These are phyloP conservation scores for Trichoderma aggressivum DNA, from an alignment of 2,329 filamentous ascomycete species.

Conservation along the genomic window DNA sequence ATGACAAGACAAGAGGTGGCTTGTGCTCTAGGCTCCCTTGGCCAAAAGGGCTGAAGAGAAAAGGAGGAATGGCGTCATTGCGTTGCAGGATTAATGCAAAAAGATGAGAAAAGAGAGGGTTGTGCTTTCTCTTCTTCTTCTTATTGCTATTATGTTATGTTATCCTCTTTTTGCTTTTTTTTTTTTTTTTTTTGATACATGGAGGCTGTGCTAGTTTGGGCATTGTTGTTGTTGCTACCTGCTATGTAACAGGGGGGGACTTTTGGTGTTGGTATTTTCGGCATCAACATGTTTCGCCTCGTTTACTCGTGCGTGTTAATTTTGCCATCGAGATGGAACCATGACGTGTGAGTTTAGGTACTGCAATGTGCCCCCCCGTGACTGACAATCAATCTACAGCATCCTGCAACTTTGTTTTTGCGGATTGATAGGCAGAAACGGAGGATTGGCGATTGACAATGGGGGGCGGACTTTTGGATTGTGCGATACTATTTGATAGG, in stretches of 20 bases:
- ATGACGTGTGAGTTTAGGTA: background rate
- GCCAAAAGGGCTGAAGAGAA: background rate
- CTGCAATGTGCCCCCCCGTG: background rate
- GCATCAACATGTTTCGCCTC: background rate
- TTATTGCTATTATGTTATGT: background rate
- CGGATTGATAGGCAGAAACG: background rate
- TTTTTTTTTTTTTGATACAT: background rate
- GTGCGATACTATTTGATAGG: background rate
- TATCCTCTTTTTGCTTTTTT: background rate
- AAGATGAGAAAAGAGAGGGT: background rate
- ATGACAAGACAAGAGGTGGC: background rate
- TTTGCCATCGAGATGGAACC: background rate
- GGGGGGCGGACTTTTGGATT: background rate
- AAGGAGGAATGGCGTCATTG: background rate
- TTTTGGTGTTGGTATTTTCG: background rate
- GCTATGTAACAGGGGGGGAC: background rate
- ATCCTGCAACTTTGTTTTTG: background rate
- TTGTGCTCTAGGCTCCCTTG: background rate
- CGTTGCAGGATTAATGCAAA: background rate
- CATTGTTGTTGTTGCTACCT: too few relatives aligned
- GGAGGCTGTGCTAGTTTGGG: background rate
- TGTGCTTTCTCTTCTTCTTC: background rate
- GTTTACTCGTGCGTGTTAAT: background rate
- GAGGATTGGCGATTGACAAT: background rate
- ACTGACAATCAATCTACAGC: background rate